Base-by-base conservation (phyloP, 139 green algal genomes). In the Micromonas commoda region DNA sequence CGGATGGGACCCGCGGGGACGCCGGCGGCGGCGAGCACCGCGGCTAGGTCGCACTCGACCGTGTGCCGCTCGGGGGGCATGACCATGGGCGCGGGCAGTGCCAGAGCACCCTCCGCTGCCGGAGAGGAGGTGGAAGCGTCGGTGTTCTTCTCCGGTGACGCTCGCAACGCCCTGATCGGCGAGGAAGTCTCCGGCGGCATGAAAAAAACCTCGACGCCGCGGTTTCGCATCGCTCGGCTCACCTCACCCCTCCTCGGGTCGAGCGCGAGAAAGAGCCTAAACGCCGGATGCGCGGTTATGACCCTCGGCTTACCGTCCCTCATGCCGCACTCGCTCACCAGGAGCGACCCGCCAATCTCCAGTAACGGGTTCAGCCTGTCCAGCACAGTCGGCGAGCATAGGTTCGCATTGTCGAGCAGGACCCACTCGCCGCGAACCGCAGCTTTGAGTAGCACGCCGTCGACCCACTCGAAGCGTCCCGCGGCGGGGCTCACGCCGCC, bases 401-500 rank as follows among this genome's bases (percentile, higher is more conserved):
- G 83, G 84, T 98, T 98, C 32, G 96, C 95, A 74, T 94, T 93
- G 71, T 98, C 93, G 61, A 99, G 88, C 65, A 99, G 85, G 51
- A 99, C 89, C 96, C 94, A 98, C 24, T 88, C 85, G 31, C 94
- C 94, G 13, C 82, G 64, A 79, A 92, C 83, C 16, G 97, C 86
- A 2, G 94, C 93, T 1, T 82, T 82, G 0, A 93, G 90, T 45
- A 99, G 83, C 16, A 82, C 86, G 23, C 96, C 96, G 76, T 99
- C 96, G 28, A 99, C 91, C 95, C 95, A 99, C 83, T 97, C 92
- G 87, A 99, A 99, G 13, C 90, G 88, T 29, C 95, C 94, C 19
- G 79, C 86, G 13, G 78, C 71, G 28, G 29, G 65, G 9, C 9
- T 16, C 9, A 16, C 45, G 45, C 45, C 45, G 45, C 45, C 45